Evolutionary conservation across 306 rosid species (phyloP), one percentile per base, ranked within the genome.

Genomic region (Geum urbanum): DNA sequence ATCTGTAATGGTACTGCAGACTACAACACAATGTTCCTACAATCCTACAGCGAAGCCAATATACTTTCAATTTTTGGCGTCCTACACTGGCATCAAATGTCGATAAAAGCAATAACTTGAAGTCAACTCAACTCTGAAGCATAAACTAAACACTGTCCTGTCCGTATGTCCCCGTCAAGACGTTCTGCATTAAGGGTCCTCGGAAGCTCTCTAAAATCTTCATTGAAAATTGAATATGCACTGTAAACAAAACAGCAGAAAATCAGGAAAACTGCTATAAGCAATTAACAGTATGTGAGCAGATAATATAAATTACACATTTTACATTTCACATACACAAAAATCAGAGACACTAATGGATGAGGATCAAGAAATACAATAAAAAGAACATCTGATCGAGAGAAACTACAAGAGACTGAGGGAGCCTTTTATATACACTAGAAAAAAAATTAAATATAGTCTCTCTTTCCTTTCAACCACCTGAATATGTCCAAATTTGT

Each of bases 151-250:
- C 46, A 18, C 47, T 37, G 99, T 69, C 96, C 99, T 24, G 96
- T 81, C 80, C 97, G 83, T 67, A 91, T 80, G 72, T 91, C 92
- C 77, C 97, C 82, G 75, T 94, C 96, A 44, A 94, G 72, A 55
- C 87, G 88, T 76, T 94, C 99, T 3, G 97, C 97, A 57, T 91
- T 94, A 2, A 88, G 86, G 13, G 96, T 91, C 62, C 97, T 92
- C 0, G 96, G 99, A 76, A 94, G 96, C 87, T 94, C 97, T 82
- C 86, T 86, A 64, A 91, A 94, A 80, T 86, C 92, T 88, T 94
- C 97, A 72, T 91, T 91, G 89, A 91, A 91, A 75, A 94, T 89
- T 20, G 97, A 94, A 81, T 94, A 94, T 39, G 97, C 97, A 80
- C 97, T 88, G 92, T 77, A 71, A 11, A 43, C 61, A 12, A 70